Conservation (phyloP, 139 green algal genomes). For the Dunaliella sp. region DNA sequence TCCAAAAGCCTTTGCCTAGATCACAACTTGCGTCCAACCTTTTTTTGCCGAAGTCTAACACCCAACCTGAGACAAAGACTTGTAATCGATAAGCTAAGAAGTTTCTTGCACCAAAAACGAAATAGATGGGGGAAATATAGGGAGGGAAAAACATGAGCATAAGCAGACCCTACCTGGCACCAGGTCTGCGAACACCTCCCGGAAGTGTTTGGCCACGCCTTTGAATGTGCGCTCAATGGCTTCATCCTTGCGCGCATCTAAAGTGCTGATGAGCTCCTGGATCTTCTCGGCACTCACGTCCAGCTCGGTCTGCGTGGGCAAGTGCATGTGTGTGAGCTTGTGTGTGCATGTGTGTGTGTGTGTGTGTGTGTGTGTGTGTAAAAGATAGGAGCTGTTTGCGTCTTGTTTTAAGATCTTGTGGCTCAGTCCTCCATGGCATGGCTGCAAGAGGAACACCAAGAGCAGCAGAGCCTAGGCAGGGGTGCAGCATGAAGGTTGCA, state of each 20-base stretch:
- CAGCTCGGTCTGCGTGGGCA: slow-evolving; percentile 8
- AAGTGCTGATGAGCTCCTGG: slow-evolving; percentile 62
- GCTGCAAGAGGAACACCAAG: too few species aligned
- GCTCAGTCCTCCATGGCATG: too few species aligned
- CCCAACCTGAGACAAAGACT: too few species aligned
- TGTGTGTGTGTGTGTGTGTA: neutral
- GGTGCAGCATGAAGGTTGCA: too few species aligned
- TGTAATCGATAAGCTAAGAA: too few species aligned
- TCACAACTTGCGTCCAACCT: too few species aligned
- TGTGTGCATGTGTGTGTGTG: neutral
- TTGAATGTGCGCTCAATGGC: slow-evolving; percentile 98
- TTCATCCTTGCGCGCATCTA: slow-evolving; percentile 97
- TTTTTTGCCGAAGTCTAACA: too few species aligned
- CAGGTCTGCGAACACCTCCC: slow-evolving; percentile 90
- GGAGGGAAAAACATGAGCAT: too few species aligned
- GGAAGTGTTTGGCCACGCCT: slow-evolving; percentile 92
- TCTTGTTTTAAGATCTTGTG: too few species aligned
- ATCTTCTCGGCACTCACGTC: slow-evolving; percentile 51
- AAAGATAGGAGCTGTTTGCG: too few species aligned
- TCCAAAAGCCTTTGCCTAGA: too few species aligned
- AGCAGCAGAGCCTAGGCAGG: too few species aligned
- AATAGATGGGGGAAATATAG: neutral
- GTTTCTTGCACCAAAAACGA: neutral
- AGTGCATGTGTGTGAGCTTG: neutral
- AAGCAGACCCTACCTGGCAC: slow-evolving; percentile 82